phyloP scores from a whole-genome alignment of 768 basidiomycete genomes.

The Boletus eberwhitei region DNA sequence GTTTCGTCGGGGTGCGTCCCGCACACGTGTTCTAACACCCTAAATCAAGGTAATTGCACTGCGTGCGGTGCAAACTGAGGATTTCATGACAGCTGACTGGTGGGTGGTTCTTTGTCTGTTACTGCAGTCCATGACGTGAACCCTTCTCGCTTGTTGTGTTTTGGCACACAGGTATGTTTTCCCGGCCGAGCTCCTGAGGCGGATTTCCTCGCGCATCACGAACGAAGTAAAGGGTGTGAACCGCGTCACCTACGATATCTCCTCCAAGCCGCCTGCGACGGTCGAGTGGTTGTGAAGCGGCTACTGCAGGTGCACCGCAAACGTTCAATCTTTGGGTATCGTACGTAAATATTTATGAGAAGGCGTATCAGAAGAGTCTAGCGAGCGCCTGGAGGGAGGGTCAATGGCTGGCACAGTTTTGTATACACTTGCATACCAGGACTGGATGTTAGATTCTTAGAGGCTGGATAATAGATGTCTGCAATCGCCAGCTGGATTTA shows the following conservation, averaged over 20 bases:
- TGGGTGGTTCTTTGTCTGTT: slow-evolving; percentile 31
- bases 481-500: too few species aligned
- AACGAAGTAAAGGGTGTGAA: slow-evolving; percentile 98
- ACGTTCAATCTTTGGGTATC: background rate
- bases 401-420: background rate
- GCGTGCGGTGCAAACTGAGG: slow-evolving; percentile 94
- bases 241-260: slow-evolving; percentile 93
- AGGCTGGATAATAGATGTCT: background rate
- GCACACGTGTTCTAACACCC: background rate
- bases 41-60: slow-evolving; percentile 76
- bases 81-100: slow-evolving; percentile 99
- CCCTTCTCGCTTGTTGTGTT: slow-evolving; percentile 17
- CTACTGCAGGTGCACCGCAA: too few species aligned
- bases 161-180: slow-evolving; percentile 79
- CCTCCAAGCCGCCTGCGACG: slow-evolving; percentile 90
- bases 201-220: slow-evolving; percentile 94
- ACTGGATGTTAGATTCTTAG: background rate
- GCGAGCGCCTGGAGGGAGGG: background rate
- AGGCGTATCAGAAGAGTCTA: background rate
- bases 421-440: background rate
- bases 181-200: slow-evolving; percentile 82
- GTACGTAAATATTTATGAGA: background rate
- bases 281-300: slow-evolving; percentile 42
- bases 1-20: background rate
- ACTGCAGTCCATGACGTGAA: background rate